Conservation (phyloP, 108 stramenopile genomes). For the Cyclotella cryptica region DNA sequence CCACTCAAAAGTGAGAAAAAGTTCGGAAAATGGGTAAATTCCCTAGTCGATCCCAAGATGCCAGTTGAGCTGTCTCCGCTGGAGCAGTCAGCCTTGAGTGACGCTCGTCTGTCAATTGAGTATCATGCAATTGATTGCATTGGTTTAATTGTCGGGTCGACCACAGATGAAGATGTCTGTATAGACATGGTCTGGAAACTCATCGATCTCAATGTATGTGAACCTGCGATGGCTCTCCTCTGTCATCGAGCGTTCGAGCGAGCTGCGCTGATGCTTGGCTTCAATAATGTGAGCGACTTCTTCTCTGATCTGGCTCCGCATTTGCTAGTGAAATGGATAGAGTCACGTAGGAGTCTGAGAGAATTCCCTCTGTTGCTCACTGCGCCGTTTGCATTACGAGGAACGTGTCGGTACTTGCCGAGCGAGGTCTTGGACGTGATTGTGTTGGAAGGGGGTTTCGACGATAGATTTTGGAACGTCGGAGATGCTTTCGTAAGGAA, state of each 20-base stretch:
- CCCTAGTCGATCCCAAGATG: constrained; percentile 41
- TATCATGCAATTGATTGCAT: constrained; percentile 57
- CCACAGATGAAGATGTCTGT: constrained; percentile 31
- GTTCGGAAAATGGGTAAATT: constrained; percentile 39
- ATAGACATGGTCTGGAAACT: constrained; percentile 62
- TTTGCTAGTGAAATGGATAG: constrained; percentile 60
- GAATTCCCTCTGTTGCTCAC: constrained; percentile 62
- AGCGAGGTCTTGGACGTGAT: constrained; percentile 40
- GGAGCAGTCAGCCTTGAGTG: constrained; percentile 48
- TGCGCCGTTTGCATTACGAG: constrained; percentile 51
- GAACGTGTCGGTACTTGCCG: constrained; percentile 36
- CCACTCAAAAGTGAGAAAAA: constrained; percentile 38
- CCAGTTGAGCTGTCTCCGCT: constrained; percentile 47
- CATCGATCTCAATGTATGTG: constrained; percentile 41
- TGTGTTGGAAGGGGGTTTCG: constrained; percentile 31
- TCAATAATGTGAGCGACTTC: constrained; percentile 50
- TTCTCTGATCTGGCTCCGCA: constrained; percentile 50
- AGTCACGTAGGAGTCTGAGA: constrained; percentile 27
- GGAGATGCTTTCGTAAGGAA: background rate
- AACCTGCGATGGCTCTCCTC: constrained; percentile 49
- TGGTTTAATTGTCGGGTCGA: constrained; percentile 64
- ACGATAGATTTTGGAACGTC: constrained; percentile 31
- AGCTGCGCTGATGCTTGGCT: constrained; percentile 61
- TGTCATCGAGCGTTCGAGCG: constrained; percentile 67
- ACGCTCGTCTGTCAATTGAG: constrained; percentile 59